phyloP scores from a whole-genome alignment of 139 green algal genomes.

The Chlorella sorokiniana region DNA sequence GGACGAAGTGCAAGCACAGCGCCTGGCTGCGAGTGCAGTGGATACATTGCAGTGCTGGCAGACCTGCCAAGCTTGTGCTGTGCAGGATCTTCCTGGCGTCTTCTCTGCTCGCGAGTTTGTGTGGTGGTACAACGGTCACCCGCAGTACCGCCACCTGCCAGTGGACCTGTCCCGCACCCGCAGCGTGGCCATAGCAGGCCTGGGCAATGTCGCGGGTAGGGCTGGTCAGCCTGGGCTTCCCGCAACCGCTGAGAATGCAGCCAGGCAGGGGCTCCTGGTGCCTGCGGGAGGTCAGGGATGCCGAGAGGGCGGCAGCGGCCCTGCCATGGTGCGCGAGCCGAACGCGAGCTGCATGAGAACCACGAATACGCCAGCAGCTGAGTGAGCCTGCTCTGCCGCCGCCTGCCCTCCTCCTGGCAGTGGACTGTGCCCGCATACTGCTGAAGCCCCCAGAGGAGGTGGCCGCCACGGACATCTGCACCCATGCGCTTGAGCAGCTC shows the following conservation, averaged over 20 bases:
- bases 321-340: too few species aligned
- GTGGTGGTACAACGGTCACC: slow-evolving; percentile 99
- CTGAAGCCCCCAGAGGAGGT: slow-evolving; percentile 67
- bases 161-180: slow-evolving; percentile 62
- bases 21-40: too few species aligned
- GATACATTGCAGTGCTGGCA: too few species aligned
- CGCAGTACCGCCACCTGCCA: slow-evolving; percentile 63
- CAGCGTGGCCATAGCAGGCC: slow-evolving; percentile 68
- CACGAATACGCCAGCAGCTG: too few species aligned
- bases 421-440: slow-evolving; percentile 94
- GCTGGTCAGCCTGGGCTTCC: too few species aligned
- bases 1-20: too few species aligned
- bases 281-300: too few species aligned
- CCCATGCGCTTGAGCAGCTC: slow-evolving; percentile 74
- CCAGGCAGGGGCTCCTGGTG: too few species aligned
- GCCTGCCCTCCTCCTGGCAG: not conserved
- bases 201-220: slow-evolving; percentile 88
- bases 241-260: too few species aligned
- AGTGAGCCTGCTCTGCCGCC: not conserved
- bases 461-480: slow-evolving; percentile 83
- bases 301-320: too few species aligned
- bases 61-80: too few species aligned
- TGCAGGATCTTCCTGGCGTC: slow-evolving; percentile 68
- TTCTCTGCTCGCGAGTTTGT: slow-evolving; percentile 93
- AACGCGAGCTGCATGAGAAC: too few species aligned